Base-by-base conservation (phyloP, 108 stramenopile genomes). In the Conticribra weissflogii region DNA sequence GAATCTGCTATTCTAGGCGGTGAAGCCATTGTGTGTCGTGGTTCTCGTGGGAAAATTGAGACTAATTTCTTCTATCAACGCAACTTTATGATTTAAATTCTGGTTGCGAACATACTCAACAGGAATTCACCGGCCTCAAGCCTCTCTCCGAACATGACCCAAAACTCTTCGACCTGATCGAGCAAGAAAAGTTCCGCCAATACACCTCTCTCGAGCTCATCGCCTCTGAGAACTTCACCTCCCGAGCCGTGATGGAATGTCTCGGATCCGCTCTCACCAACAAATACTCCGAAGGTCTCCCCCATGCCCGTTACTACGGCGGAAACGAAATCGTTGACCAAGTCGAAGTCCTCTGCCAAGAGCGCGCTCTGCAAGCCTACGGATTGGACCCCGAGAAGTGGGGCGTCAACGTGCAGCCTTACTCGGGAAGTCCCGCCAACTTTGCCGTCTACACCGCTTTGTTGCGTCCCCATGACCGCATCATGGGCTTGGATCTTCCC, bases 401-500 rank as follows among this genome's bases (percentile, higher is more conserved):
- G 99, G 99, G 99, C 25, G 97, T 99, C 58, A 99, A 99, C 68
- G 99, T 99, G 53, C 91, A 93, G 50, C 91, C 92, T n/a, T 94
- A 89, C 85, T 95, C 93, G 52, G 98, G 99, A 54, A 96, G 96
- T 8, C 99, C 99, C 25, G 99, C 99, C 79, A 99, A 99, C 94
- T 99, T 99, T 71, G 98, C 97, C 28, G 99, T 98, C 41, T 99
- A 98, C 90, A 99, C 99, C 22, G 99, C 86, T 33, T 79, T 99
- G 23, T 83, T 99, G 28, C 69, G 80, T 45, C 99, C 99, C 29
- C 99, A 99, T 77, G 99, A 99, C 74, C 98, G 99, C 65, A 99
- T 99, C 92, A 99, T 99, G 99, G 99, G 98, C 55, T 84, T 99
- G 64, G 99, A 99, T 78, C 85, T 99, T 47, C 99, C 99, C 58